Base-by-base conservation (phyloP, 345 rosid genomes). In the Citrus medica region DNA sequence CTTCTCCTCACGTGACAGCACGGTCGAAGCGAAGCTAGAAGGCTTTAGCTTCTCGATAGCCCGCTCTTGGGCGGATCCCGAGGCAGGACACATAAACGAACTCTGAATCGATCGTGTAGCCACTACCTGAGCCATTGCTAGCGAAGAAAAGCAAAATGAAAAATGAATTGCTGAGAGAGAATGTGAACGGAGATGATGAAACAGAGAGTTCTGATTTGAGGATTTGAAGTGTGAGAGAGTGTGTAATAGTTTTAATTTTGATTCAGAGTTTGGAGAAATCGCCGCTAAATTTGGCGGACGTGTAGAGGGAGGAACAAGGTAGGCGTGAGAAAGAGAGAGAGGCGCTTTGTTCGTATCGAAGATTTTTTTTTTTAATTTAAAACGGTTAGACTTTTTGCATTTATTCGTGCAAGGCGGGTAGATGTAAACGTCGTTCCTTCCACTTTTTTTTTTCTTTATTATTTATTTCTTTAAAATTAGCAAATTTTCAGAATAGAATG, bases 71-170 rank as follows among this genome's bases (percentile, higher is more conserved):
- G 73, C 67, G 63, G 96, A 88, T 88, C 92, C 87, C 69, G 89
- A 73, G 81, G 73, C 82, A 67, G 84, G 84, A 67, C 78, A 59
- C 33, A 82, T 27, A 79, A 90, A 40, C 1, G 96, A 86, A 65
- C 82, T 78, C 71, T 85, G 92, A 70, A 91, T 87, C 76, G 92
- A 88, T 82, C 92, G 82, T 6, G 95, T 88, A 40, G 94, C 93
- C 63, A 88, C 95, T 75, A 91, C 90, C 79, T 91, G 94, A 80
- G 94, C 91, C 99, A 95, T 95, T 85, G 61, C 22, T 24, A 60
- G 32, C 38, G 71, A 73, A 21, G 8, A 37, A 35, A n/a, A 33
- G 61, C 74, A 27, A 40, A 58, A 48, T 9, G 76, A 68, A 68
- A 28, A 69, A 64, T 25, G 62, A 73, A 79, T 73, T 48, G 19